These are phyloP conservation scores for Psophocarpus tetragonolobus DNA, from an alignment of 306 rosid genomes.

Conservation along the genomic window DNA sequence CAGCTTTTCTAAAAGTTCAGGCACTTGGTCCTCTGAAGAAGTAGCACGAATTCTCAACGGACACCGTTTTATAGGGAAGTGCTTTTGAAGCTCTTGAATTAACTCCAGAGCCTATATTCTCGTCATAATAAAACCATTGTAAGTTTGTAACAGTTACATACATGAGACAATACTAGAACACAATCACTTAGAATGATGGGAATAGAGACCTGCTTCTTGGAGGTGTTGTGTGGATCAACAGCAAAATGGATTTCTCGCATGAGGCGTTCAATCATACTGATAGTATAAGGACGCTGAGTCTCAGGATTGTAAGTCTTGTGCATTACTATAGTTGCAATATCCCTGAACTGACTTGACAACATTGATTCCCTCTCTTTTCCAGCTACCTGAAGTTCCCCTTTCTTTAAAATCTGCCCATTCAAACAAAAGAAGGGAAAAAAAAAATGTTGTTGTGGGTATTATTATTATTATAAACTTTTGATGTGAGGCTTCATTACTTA, in stretches of 20 bases:
- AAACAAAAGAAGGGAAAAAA: neutral
- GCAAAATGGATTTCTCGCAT: conserved; percentile 92
- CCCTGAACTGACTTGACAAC: conserved; percentile 87
- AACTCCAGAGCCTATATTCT: conserved; percentile 81
- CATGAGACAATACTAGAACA: neutral
- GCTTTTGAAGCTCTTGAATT: conserved; percentile 97
- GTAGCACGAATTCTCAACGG: conserved; percentile 73
- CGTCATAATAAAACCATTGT: neutral
- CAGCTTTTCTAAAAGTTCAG: conserved; percentile 68
- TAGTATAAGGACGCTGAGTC: conserved; percentile 94
- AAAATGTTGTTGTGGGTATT: neutral
- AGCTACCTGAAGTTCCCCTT: conserved; percentile 95
- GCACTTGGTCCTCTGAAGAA: conserved; percentile 52
- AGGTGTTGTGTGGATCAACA: conserved; percentile 73
- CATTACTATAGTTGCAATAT: conserved; percentile 94
- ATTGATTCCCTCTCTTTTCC: conserved; percentile 96
- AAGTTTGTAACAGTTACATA: neutral
- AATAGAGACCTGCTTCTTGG: conserved; percentile 82
- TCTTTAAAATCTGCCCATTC: conserved; percentile 67
- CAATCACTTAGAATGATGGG: neutral
- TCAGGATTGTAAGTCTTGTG: conserved; percentile 91
- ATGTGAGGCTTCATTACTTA: conserved; percentile 1
- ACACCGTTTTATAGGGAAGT: conserved; percentile 86
- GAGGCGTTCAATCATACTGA: conserved; percentile 90
- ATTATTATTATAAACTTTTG: neutral